Conservation (phyloP, 2,329 filamentous ascomycete species). For the Orbilia javanica region DNA sequence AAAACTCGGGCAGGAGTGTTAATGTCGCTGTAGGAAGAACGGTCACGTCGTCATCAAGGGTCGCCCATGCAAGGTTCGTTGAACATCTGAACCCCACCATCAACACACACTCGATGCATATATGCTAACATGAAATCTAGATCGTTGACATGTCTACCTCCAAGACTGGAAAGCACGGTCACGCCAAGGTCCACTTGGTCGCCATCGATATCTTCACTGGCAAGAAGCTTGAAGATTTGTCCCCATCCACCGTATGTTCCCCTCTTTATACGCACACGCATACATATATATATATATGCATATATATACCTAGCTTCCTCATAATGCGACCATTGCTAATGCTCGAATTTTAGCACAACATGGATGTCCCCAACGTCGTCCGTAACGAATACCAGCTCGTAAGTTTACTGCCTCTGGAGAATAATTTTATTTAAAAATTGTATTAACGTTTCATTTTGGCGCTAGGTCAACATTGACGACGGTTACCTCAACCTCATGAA, state of each 20-base stretch:
- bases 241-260: conserved; percentile 85
- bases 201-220: conserved; percentile 98
- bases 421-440: background rate
- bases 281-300: background rate
- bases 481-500: conserved; percentile 94
- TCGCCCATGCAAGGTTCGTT: conserved; percentile 84
- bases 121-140: conserved; percentile 63
- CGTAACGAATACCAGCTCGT: conserved; percentile 95
- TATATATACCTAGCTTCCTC: background rate
- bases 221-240: conserved; percentile 99
- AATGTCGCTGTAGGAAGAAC: conserved; percentile 49
- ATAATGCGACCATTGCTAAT: background rate
- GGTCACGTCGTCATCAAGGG: conserved; percentile 89
- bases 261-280: too few species aligned
- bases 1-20: conserved; percentile 29
- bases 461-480: conserved; percentile 90
- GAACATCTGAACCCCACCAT: background rate
- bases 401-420: conserved; percentile 68
- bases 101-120: background rate
- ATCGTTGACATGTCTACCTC: conserved; percentile 99
- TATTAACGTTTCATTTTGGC: conserved; percentile 15
- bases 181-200: conserved; percentile 99
- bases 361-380: conserved; percentile 94
- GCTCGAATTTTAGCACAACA: conserved; percentile 73
- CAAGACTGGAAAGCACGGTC: conserved; percentile 99